Evolutionary conservation across 1,284 basidiomycete genomes (phyloP).

Genomic region (Moniliophthora roreri): DNA sequence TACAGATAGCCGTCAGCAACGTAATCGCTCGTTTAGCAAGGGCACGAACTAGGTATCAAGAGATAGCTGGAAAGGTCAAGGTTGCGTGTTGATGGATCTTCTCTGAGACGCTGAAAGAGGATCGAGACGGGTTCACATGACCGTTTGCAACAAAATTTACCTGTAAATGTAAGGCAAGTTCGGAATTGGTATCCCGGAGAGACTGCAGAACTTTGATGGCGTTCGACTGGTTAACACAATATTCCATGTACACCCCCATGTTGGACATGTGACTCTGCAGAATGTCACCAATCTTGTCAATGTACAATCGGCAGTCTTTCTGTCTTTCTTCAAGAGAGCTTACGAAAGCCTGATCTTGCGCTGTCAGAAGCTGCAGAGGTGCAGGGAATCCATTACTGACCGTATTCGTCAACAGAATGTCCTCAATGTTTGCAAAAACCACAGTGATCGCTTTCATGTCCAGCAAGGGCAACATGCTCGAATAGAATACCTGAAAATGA

Average conservation of each 20-base stretch:
- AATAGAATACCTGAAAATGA: constrained; percentile 67
- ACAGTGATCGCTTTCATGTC: constrained; percentile 78
- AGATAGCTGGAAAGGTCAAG: constrained; percentile 91
- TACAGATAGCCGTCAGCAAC: constrained; percentile 27
- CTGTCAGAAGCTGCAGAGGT: constrained; percentile 10
- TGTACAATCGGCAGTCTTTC: constrained; percentile 85
- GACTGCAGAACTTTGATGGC: constrained; percentile 81
- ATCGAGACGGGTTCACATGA: constrained; percentile 1
- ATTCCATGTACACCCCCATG: constrained; percentile 83
- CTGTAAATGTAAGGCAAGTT: constrained; percentile 68
- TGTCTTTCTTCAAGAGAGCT: constrained; percentile 90
- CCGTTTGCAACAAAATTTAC: too few species aligned
- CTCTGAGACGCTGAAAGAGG: constrained; percentile 54
- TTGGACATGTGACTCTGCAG: constrained; percentile 72
- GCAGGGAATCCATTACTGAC: constrained; percentile 37
- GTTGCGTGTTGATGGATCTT: constrained; percentile 76
- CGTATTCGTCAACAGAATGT: constrained; percentile 85
- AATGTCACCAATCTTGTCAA: constrained; percentile 88
- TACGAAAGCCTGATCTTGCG: constrained; percentile 60
- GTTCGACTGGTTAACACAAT: constrained; percentile 87
- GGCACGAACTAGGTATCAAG: constrained; percentile 78
- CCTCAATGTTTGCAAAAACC: constrained; percentile 93
- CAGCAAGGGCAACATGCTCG: constrained; percentile 71
- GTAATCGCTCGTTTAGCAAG: background rate
- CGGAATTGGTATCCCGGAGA: constrained; percentile 65